Evolutionary conservation across 768 basidiomycete genomes (phyloP).

Genomic region (Lactarius hengduanensis): DNA sequence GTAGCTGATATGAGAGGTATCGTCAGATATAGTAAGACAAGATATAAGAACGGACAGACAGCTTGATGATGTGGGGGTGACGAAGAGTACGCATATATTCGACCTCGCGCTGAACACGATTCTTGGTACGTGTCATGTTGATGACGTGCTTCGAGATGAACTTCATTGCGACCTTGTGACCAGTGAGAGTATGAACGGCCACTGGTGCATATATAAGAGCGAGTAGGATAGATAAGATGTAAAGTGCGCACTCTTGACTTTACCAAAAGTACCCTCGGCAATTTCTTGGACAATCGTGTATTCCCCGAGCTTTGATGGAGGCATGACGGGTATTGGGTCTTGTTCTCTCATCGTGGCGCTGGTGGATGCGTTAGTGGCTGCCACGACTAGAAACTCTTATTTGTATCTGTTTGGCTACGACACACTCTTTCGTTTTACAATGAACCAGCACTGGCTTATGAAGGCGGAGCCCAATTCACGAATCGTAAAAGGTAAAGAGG

Average conservation of each 20-base stretch:
- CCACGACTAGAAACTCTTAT: slow-evolving; percentile 6
- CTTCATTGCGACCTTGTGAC: slow-evolving; percentile 97
- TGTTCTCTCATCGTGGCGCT: slow-evolving; percentile 31
- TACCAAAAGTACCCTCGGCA: slow-evolving; percentile 97
- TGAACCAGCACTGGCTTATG: slow-evolving; percentile 58
- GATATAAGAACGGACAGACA: slow-evolving; percentile 52
- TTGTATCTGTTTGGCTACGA: slow-evolving; percentile 18
- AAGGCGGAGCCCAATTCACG: slow-evolving; percentile 87
- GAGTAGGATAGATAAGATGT: background rate
- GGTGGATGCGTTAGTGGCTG: background rate
- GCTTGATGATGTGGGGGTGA: slow-evolving; percentile 97
- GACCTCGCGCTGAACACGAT: slow-evolving; percentile 90
- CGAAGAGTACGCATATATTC: slow-evolving; percentile 94
- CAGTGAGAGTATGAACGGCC: slow-evolving; percentile 91
- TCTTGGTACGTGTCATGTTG: slow-evolving; percentile 86
- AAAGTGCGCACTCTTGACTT: slow-evolving; percentile 87
- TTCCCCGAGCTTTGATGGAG: slow-evolving; percentile 81
- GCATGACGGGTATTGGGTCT: slow-evolving; percentile 37
- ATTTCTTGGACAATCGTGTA: slow-evolving; percentile 87
- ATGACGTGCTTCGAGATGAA: slow-evolving; percentile 95
- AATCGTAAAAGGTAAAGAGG: slow-evolving; percentile 82
- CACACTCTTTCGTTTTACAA: background rate
- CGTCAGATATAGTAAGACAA: slow-evolving; percentile 18
- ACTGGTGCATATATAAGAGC: slow-evolving; percentile 47
- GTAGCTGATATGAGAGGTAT: slow-evolving; percentile 46